Base-by-base conservation (phyloP, 176 grass and related monocot genomes). In the Oryza coarctata region DNA sequence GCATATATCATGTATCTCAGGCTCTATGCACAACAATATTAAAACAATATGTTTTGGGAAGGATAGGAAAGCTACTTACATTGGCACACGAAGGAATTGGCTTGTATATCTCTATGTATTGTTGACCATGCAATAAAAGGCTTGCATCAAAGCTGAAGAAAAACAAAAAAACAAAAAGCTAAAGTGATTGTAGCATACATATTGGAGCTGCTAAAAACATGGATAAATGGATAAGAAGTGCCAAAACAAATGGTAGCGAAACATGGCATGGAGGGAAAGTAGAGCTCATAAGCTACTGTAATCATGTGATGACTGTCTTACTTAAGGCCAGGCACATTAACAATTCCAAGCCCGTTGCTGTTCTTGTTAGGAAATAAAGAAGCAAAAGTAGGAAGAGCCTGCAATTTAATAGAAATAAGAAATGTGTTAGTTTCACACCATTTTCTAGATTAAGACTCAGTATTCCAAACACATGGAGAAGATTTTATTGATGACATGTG, bases 71-170 rank as follows among this genome's bases (percentile, higher is more conserved):
- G 63, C 22, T 65, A 73, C 84, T 90, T 90, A 98, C 95, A 81
- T 20, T 91, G 43, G 84, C 69, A 64, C 34, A 72, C 23, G 95
- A 91, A 85, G 92, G 95, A 75, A 98, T 88, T 74, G 86, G 75
- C 70, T 43, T 84, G 45, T 90, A 89, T 30, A 98, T 87, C 79
- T 98, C 92, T 68, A 98, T 98, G 87, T 98, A 98, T n/a, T 98
- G 95, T 81, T 98, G 95, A 73, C 92, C 92, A 29, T 98, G 95
- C 82, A 98, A 89, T 79, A 98, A 63, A 80, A 98, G 90, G 28
- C 72, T 89, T 74, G 69, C 75, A 85, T 98, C 92, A 44, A 88
- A 86, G 76, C 92, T 98, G 76, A 67, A 87, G 79, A 85, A 79
- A 27, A 76, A 12, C 6, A 9, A 55, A 2, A 55, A 22, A 55